Base-by-base conservation (phyloP, 192 early-diverging fungal genomes). In the Mortierella alpina region DNA sequence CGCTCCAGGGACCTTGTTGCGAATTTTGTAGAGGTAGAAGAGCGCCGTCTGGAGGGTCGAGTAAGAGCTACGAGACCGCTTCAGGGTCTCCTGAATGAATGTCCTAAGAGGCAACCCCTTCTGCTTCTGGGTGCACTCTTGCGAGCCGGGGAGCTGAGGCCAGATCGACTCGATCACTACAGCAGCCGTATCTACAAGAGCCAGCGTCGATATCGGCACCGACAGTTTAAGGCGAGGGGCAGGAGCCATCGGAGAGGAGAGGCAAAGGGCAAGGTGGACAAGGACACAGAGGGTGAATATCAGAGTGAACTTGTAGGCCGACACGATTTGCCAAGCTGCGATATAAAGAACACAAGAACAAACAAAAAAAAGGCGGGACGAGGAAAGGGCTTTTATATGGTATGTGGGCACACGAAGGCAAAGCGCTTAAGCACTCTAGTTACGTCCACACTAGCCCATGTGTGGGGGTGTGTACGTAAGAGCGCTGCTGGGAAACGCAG, bases 41-140 rank as follows among this genome's bases (percentile, higher is more conserved):
- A 95, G 82, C 5, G 94, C 91, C 56, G 92, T 91, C 73, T 95
- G 93, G 56, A 95, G 84, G 5, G 92, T 94, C 15, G 92, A 92
- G 76, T 92, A 95, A 9, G 93, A 92, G 14, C 91, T 92, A 42
- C 90, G 82, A 18, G 93, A 94, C 63, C 94, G 88, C 61, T 90
- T 89, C 7, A 95, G 75, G 8, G 93, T 89, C 77, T 94, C 90
- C 70, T 91, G 89, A 64, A 95, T 90, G 65, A 95, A 93, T 45
- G 85, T 75, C 14, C 88, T 84, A 22, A 93, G 81, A 39, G 92
- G 90, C 20, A 87, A 71, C 18, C 84, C 85, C 49, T 84, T 79
- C 45, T 84, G 70, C 61, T 70, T 82, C 39, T 81, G 80, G 47
- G 66, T 45, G 56, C 66, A 81, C 56, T 81, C 64, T 62, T 58